Conservation (phyloP, 1,139 yeast species). For the Candida tetrigidarum region DNA sequence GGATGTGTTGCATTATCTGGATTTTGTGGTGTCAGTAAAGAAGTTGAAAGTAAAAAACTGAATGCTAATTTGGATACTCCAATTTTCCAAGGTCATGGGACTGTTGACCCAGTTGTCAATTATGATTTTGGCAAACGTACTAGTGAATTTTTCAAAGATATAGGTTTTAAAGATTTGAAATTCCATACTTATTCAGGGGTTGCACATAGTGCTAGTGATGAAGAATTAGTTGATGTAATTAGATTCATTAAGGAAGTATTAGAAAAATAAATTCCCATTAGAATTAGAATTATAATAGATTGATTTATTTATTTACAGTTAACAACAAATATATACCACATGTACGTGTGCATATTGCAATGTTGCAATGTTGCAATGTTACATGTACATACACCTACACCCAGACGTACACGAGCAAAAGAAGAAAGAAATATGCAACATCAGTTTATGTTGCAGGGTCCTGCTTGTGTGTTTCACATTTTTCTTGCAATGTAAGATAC, state of each 20-base stretch:
- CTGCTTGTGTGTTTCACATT: conserved; percentile 13
- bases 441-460: too few relatives aligned
- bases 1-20: conserved; percentile 85
- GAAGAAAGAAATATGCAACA: neutral
- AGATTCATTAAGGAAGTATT: conserved; percentile 46
- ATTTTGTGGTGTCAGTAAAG: conserved; percentile 60
- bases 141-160: conserved; percentile 43
- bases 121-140: conserved; percentile 53
- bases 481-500: conserved; percentile 42
- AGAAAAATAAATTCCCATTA: conserved; percentile 7
- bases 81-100: conserved; percentile 89
- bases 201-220: conserved; percentile 68
- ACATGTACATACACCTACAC: too few relatives aligned
- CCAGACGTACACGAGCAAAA: neutral
- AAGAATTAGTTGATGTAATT: conserved; percentile 64
- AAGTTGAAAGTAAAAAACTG: conserved; percentile 30
- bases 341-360: neutral
- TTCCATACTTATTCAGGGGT: conserved; percentile 68
- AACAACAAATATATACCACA: conserved; percentile 4
- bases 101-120: conserved; percentile 67
- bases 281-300: neutral
- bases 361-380: too few relatives aligned
- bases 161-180: conserved; percentile 56
- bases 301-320: neutral
- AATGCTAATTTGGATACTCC: conserved; percentile 66